Evolutionary conservation across 2,329 filamentous ascomycete species (phyloP).

Genomic region (Pseudocercospora macadamiae): DNA sequence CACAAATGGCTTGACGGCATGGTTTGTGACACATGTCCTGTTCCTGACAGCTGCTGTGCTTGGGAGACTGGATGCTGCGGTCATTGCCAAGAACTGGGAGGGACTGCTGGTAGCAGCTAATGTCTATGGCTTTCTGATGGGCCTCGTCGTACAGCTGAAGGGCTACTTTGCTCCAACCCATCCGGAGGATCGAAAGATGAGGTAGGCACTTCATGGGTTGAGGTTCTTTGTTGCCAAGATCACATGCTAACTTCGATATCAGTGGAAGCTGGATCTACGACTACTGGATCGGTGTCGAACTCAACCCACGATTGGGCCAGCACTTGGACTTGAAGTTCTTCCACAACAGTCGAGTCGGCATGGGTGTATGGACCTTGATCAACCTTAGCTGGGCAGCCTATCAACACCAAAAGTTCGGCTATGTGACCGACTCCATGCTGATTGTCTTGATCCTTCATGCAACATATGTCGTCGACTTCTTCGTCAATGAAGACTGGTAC

Average conservation of each 20-base stretch:
- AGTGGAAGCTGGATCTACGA: constrained; percentile 25
- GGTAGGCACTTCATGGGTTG: too few relatives aligned
- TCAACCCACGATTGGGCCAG: constrained; percentile 23
- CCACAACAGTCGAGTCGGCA: constrained; percentile 23
- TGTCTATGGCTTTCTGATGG: constrained; percentile 21
- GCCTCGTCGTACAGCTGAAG: constrained; percentile 21
- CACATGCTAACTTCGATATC: too few relatives aligned
- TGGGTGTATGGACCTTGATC: constrained; percentile 29
- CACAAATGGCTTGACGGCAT: constrained; percentile 22
- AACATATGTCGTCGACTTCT: constrained; percentile 28
- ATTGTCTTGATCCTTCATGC: constrained; percentile 24
- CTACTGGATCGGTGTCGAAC: constrained; percentile 26
- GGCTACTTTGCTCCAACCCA: constrained; percentile 21
- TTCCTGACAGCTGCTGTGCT: constrained; percentile 18
- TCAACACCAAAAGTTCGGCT: constrained; percentile 23
- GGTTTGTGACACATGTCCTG: constrained; percentile 20
- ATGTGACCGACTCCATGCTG: constrained; percentile 25
- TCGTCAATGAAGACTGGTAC: constrained; percentile 28
- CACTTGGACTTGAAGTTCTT: constrained; percentile 24
- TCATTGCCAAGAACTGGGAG: constrained; percentile 25
- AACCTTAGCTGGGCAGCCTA: constrained; percentile 25
- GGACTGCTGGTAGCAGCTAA: constrained; percentile 25
- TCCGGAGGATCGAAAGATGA: constrained; percentile 23
- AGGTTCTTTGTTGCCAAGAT: too few relatives aligned
- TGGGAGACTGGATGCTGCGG: constrained; percentile 16